Base-by-base conservation (phyloP, 148 eudicot genomes). In the Cornus kousa region DNA sequence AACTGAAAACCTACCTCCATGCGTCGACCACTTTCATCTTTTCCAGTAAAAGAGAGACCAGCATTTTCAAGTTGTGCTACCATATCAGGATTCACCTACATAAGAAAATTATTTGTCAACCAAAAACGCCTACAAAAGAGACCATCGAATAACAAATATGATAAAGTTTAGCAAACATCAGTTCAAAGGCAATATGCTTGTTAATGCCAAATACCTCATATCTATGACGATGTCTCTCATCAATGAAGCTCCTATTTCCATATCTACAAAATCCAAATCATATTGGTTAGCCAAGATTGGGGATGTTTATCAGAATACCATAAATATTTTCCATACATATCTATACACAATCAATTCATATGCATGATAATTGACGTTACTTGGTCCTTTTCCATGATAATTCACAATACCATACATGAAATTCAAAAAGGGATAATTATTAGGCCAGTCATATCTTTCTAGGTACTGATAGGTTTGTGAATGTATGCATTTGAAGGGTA, bases 171-270 rank as follows among this genome's bases (percentile, higher is more conserved):
- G 20, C 65, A 50, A 65, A 57, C 32, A 5, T 31, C 9, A 33
- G 13, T 28, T 13, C 31, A 28, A 5, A 64, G 37, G 23, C 48
- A 13, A 46, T 28, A 74, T 76, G n/a, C 7, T n/a, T 37, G 67
- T 50, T 22, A 35, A 40, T 48, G 79, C 48, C 35, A 39, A 71
- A 33, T 76, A 96, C 99, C 99, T 96, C 99, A 62, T 96, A 96
- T 92, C 99, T 87, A 80, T 96, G 99, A 7, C 99, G 94, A 89
- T 96, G 99, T 78, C 99, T 87, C 88, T 96, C 99, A 70, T 96
- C 98, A 59, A 96, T 84, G 84, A 87, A 92, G 78, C 85, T 88
- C 71, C 66, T 76, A 80, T 87, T 92, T 24, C 93, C 99, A 82
- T 96, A 92, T 82, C 99, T 96, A 9, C 60, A 80, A 55, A 76